A percentile compares a stretch with the other conserved stretches of the same genome.
These are phyloP conservation scores for Candida railenensis DNA, from an alignment of 805 yeast species.

Conservation along the genomic window DNA sequence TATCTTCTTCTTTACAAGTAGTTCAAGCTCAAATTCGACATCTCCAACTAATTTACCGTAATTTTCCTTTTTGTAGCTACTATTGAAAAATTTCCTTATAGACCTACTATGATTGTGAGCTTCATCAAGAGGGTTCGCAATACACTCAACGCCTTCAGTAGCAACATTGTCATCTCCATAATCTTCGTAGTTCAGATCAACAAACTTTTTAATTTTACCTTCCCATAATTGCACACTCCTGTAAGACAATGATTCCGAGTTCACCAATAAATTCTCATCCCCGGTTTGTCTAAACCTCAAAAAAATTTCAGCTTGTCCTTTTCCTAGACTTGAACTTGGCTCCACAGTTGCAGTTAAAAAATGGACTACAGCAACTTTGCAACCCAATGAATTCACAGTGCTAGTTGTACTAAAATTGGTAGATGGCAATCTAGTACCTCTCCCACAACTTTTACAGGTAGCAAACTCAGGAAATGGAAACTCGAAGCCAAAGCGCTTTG, in stretches of 20 bases:
- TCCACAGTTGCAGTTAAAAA: slow-evolving; percentile 46
- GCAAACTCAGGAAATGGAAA: neutral
- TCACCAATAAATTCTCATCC: slow-evolving; percentile 38
- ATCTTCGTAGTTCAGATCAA: neutral
- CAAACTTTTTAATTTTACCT: neutral
- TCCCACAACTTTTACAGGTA: neutral
- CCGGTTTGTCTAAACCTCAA: slow-evolving; percentile 11
- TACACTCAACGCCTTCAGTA: neutral
- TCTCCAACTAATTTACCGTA: neutral
- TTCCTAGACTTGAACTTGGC: slow-evolving; percentile 33
- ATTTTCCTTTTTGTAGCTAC: neutral
- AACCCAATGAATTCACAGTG: neutral
- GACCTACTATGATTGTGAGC: neutral
- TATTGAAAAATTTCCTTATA: neutral
- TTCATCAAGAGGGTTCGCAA: neutral
- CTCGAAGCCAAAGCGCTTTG: neutral
- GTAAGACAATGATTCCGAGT: slow-evolving; percentile 44
- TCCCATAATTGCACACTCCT: slow-evolving; percentile 9
- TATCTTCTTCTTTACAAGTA: neutral
- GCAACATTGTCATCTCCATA: neutral
- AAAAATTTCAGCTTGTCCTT: slow-evolving; percentile 17
- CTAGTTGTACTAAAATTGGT: neutral
- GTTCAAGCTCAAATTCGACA: neutral
- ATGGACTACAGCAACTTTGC: slow-evolving; percentile 41
- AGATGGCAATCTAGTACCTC: neutral